phyloP scores from a whole-genome alignment of 2,329 filamentous ascomycete species.

The Diplodia mutila region DNA sequence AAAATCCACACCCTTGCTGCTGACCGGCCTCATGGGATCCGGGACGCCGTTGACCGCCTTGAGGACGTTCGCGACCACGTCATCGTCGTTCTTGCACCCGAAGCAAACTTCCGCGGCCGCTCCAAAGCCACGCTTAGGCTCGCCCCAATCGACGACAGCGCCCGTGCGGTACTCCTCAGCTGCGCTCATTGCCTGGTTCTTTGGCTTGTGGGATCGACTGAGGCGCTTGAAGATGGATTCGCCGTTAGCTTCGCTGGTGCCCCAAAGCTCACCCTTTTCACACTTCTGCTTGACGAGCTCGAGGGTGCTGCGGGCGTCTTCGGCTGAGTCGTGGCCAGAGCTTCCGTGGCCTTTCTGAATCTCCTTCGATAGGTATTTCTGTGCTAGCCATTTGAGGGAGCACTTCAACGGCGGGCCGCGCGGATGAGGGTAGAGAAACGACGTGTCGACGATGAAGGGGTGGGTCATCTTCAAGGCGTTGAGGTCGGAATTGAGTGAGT shows the following conservation, averaged over 20 bases:
- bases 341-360: conserved; percentile 79
- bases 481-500: conserved; percentile 82
- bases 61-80: conserved; percentile 60
- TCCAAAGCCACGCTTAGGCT: conserved; percentile 67
- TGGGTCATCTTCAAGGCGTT: conserved; percentile 84
- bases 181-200: conserved; percentile 36
- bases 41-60: conserved; percentile 20
- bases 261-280: conserved; percentile 88
- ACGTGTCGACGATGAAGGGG: conserved; percentile 91
- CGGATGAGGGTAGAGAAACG: conserved; percentile 86
- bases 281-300: conserved; percentile 96
- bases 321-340: conserved; percentile 85
- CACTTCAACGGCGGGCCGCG: conserved; percentile 88
- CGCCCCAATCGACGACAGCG: conserved; percentile 88
- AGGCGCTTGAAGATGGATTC: conserved; percentile 92
- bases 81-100: conserved; percentile 60
- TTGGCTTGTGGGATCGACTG: conserved; percentile 56
- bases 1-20: conserved; percentile 60
- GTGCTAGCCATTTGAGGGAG: conserved; percentile 83
- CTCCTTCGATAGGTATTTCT: conserved; percentile 82
- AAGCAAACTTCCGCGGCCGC: conserved; percentile 59
- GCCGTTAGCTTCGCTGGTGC: conserved; percentile 73
- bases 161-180: conserved; percentile 63
- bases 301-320: conserved; percentile 88
- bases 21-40: conserved; percentile 40